Conservation (phyloP, 805 yeast genomes). For the Teunomyces aglyptinius region DNA sequence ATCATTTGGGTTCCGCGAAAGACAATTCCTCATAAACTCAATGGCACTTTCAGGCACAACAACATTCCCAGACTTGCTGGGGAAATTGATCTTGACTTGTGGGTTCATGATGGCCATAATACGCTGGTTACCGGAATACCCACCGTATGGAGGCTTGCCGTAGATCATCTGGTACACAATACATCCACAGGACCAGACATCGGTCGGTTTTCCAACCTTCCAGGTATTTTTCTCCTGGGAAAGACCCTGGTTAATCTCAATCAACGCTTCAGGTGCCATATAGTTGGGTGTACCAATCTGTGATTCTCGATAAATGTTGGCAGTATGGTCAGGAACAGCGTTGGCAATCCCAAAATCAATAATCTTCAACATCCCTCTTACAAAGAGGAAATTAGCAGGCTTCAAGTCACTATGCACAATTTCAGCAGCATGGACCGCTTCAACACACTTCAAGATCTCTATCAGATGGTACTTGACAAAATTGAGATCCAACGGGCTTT, state of each 20-base stretch:
- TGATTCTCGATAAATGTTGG: slow-evolving; percentile 82
- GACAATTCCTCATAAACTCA: slow-evolving; percentile 69
- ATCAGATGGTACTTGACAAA: slow-evolving; percentile 78
- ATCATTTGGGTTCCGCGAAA: slow-evolving; percentile 64
- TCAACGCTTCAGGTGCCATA: slow-evolving; percentile 95
- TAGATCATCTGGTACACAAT: slow-evolving; percentile 94
- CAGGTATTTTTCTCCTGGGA: slow-evolving; percentile 35
- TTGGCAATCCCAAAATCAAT: slow-evolving; percentile 97
- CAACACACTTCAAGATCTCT: slow-evolving; percentile 78
- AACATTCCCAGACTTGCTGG: slow-evolving; percentile 60
- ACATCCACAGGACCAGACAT: slow-evolving; percentile 98
- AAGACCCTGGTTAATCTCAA: slow-evolving; percentile 49
- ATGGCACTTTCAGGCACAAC: slow-evolving; percentile 68
- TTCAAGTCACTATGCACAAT: slow-evolving; percentile 81
- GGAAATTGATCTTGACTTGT: slow-evolving; percentile 64
- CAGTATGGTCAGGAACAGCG: slow-evolving; percentile 88
- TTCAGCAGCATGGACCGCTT: slow-evolving; percentile 83
- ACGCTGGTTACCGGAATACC: slow-evolving; percentile 71
- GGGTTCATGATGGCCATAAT: slow-evolving; percentile 86
- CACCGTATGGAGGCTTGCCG: slow-evolving; percentile 88
- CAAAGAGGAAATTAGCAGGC: slow-evolving; percentile 70
- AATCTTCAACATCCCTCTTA: slow-evolving; percentile 78
- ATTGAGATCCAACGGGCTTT: slow-evolving; percentile 53
- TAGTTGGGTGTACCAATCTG: slow-evolving; percentile 96
- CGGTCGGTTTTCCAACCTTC: slow-evolving; percentile 94